phyloP scores from a whole-genome alignment of 2,329 filamentous ascomycete species.

The Trichoderma koningii region DNA sequence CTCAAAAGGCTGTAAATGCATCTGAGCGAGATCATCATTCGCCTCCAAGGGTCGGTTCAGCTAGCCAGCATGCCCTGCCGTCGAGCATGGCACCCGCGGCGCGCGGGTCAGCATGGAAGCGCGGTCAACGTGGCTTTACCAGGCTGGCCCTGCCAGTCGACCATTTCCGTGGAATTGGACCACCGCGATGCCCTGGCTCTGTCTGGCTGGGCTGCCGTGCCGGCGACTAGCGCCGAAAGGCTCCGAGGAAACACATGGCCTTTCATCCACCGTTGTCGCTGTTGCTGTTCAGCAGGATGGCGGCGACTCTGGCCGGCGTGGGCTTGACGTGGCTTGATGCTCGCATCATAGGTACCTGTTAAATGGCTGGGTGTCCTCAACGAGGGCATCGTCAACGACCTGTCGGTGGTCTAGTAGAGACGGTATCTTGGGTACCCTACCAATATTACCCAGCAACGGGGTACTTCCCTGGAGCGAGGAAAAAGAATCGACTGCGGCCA shows the following conservation, averaged over 20 bases:
- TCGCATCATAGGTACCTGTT: not conserved
- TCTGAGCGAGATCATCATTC: not conserved
- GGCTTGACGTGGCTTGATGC: not conserved
- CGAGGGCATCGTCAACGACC: not conserved
- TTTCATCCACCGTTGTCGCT: not conserved
- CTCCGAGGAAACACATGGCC: conserved; percentile 10
- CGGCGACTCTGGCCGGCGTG: not conserved
- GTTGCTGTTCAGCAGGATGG: not conserved
- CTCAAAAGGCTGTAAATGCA: not conserved
- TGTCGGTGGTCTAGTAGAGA: not conserved
- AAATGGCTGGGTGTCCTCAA: not conserved
- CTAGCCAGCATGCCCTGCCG: not conserved
- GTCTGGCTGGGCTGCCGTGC: conserved; percentile 18
- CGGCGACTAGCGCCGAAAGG: conserved; percentile 16
- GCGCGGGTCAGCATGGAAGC: conserved; percentile 21
- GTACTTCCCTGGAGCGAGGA: no score
- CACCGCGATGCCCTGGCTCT: conserved; percentile 14
- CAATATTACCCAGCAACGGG: no score
- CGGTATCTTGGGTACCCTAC: no score
- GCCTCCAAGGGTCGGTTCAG: not conserved
- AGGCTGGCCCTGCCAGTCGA: conserved; percentile 16
- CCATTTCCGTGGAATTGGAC: conserved; percentile 23
- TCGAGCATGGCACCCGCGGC: conserved; percentile 3
- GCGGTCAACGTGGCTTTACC: conserved; percentile 21
- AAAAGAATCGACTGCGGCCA: no score